These are phyloP conservation scores for Singerocomus rubriflavus DNA, from an alignment of 1,284 basidiomycete genomes.

Conservation along the genomic window DNA sequence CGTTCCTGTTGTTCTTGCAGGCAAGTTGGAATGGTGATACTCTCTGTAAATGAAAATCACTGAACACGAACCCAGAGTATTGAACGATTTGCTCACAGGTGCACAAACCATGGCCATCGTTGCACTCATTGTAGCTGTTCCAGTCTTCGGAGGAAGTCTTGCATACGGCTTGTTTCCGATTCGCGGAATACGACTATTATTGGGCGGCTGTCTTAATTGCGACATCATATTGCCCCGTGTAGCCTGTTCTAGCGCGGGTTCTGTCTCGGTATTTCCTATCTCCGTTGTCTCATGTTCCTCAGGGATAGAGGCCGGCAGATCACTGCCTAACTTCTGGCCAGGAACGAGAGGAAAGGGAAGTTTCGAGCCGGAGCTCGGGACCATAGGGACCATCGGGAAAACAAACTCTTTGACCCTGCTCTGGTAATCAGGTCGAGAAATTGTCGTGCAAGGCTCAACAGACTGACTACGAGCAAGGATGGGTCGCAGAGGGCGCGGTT, in stretches of 20 bases:
- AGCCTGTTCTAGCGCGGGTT: not conserved
- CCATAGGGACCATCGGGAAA: conserved; percentile 20
- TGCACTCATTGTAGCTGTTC: conserved; percentile 2
- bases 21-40: conserved; percentile 9
- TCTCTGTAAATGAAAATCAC: conserved; percentile 11
- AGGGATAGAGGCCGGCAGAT: conserved; percentile 29
- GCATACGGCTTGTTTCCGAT: conserved; percentile 65
- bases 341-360: conserved; percentile 47
- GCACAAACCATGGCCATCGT: not conserved
- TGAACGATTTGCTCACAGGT: conserved; percentile 19
- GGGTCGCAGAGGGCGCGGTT: conserved; percentile 15
- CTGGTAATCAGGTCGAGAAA: conserved; percentile 8
- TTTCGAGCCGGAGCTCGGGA: conserved; percentile 23
- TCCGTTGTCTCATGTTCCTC: conserved; percentile 28
- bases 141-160: conserved; percentile 34
- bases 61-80: not conserved
- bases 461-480: conserved; percentile 29
- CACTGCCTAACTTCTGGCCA: conserved; percentile 13
- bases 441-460: conserved; percentile 23
- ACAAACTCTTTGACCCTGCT: conserved; percentile 18
- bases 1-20: conserved; percentile 20
- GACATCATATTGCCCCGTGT: conserved; percentile 38
- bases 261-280: not conserved
- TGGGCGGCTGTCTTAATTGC: conserved; percentile 49
- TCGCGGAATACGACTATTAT: conserved; percentile 65